Base-by-base conservation (phyloP, 345 rosid genomes). In the Brassica carinata region DNA sequence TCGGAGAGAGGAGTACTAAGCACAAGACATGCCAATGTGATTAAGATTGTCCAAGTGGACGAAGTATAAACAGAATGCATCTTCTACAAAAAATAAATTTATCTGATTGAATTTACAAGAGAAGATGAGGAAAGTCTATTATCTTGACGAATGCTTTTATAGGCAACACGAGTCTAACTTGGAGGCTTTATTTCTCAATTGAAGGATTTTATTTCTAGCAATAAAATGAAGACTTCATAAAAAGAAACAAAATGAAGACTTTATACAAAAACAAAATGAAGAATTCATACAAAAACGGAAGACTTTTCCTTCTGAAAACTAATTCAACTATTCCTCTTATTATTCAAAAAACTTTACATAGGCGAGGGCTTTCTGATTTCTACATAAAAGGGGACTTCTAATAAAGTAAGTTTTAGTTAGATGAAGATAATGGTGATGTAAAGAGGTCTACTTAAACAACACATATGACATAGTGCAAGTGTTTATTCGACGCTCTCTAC, bases 1-100 rank as follows among this genome's bases (percentile, higher is more conserved):
- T 36, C 10, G 61, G 79, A 75, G 36, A 75, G 40, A 71, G 76
- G 65, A 3, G 5, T 63, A 71, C 19, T 33, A 55, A 81, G 40
- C 55, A 57, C 2, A 75, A 81, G 62, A 71, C 83, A 81, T 75
- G 40, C 77, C 55, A 81, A 55, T 64, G 80, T 75, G 76, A 75
- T 57, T 64, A 76, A 71, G 72, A 26, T 69, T 63, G 79, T 69
- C 75, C 75, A 69, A 63, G 83, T 74, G 57, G 51, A 45, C 33
- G 43, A 55, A 53, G 67, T 2, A n/a, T 69, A 43, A 71, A 9
- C 23, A 30, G 83, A 43, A 13, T 81, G 45, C 83, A 80, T 80
- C 65, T 51, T 38, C 30, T 15, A 3, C 27, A 19, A 19, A 59
- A 27, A 64, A 13, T 1, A 57, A 34, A 78, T 4, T 63, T 27